Evolutionary conservation across 1,284 basidiomycete species (phyloP).

Genomic region (Ceratobasidium theobromae): DNA sequence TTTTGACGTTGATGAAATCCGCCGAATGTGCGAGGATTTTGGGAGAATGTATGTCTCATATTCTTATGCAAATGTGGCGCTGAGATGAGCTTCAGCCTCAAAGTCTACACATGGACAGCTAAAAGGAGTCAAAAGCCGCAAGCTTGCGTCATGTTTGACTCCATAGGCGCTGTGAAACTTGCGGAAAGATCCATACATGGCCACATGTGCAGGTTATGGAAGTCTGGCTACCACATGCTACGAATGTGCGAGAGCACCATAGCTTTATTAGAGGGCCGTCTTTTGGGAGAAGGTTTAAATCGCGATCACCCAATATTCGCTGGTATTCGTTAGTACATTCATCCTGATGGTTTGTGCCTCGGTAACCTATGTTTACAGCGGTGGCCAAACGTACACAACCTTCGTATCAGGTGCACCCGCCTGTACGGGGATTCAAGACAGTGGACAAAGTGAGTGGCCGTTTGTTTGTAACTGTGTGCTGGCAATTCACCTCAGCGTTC

Average conservation of each 20-base stretch:
- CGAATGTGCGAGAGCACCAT: conserved; percentile 29
- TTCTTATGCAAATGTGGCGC: background rate
- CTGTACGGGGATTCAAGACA: background rate
- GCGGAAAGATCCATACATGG: background rate
- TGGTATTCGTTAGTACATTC: conserved; percentile 11
- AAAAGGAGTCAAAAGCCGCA: conserved; percentile 21
- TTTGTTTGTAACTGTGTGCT: background rate
- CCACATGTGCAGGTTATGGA: conserved; percentile 8
- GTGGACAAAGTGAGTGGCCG: background rate
- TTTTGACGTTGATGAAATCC: background rate
- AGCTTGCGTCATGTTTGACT: conserved; percentile 21
- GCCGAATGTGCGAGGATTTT: background rate
- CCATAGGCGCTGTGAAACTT: conserved; percentile 3
- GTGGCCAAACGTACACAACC: background rate
- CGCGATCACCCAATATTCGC: conserved; percentile 12
- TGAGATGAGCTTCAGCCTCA: background rate
- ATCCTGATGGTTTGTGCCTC: background rate
- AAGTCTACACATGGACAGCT: conserved; percentile 17
- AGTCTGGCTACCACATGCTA: conserved; percentile 26
- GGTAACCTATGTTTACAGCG: background rate
- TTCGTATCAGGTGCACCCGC: background rate
- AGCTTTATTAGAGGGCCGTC: background rate
- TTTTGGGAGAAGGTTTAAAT: conserved; percentile 1
- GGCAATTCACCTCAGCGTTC: background rate
- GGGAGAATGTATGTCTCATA: conserved; percentile 28